Evolutionary conservation across 2,329 filamentous ascomycete genomes (phyloP).

Genomic region (Aureobasidium musti): DNA sequence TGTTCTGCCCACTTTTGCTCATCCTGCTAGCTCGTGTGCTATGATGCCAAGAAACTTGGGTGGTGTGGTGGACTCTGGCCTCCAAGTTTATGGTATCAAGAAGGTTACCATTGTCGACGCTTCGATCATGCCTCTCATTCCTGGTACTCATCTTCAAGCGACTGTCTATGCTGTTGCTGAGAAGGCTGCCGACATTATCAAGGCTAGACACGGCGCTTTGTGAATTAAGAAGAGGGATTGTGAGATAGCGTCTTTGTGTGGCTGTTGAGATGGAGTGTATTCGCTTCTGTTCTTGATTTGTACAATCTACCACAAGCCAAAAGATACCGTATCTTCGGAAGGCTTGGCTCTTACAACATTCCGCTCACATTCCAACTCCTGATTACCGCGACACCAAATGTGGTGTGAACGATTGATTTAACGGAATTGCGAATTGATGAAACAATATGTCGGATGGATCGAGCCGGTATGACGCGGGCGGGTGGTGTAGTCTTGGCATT

Average conservation of each 20-base stretch:
- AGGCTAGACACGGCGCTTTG: slow-evolving; percentile 37
- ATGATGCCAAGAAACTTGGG: slow-evolving; percentile 41
- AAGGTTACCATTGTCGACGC: slow-evolving; percentile 45
- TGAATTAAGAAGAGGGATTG: slow-evolving; percentile 37
- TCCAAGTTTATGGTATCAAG: slow-evolving; percentile 41
- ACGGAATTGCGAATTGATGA: slow-evolving; percentile 5
- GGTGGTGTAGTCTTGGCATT: background rate
- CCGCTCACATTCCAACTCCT: too few species aligned
- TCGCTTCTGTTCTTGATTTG: background rate
- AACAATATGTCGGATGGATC: background rate
- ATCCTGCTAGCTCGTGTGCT: slow-evolving; percentile 41
- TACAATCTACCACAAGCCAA: background rate
- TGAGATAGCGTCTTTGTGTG: slow-evolving; percentile 38
- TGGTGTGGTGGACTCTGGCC: slow-evolving; percentile 41
- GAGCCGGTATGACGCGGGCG: background rate
- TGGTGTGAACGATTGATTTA: too few species aligned
- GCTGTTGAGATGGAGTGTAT: slow-evolving; percentile 27
- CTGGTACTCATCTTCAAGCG: slow-evolving; percentile 42
- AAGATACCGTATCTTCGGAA: too few species aligned
- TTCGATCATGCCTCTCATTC: slow-evolving; percentile 40
- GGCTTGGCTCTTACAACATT: too few species aligned
- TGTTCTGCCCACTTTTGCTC: slow-evolving; percentile 37
- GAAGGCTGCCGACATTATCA: slow-evolving; percentile 40
- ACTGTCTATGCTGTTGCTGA: slow-evolving; percentile 45
- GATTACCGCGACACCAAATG: background rate